These are phyloP conservation scores for Xylariaceae sp. DNA, from an alignment of 2,329 filamentous ascomycete genomes.

Conservation along the genomic window DNA sequence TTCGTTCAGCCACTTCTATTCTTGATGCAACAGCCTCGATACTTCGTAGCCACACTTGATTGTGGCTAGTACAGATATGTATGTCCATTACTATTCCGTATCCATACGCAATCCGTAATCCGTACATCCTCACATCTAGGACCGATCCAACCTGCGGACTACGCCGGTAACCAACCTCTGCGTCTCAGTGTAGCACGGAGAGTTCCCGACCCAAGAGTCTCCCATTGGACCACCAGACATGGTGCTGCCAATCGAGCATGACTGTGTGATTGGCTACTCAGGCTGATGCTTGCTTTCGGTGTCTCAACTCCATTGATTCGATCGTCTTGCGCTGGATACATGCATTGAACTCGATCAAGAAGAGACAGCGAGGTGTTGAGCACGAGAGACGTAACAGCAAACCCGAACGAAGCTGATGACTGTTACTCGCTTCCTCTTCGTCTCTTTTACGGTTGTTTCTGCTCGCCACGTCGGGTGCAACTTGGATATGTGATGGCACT, in stretches of 20 bases:
- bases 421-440: background rate
- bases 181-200: background rate
- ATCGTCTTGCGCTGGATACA: constrained; percentile 14
- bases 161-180: background rate
- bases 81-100: too few relatives aligned
- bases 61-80: too few relatives aligned
- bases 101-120: background rate
- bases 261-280: constrained; percentile 7
- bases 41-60: too few relatives aligned
- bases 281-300: constrained; percentile 8
- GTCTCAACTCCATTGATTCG: constrained; percentile 13
- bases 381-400: background rate
- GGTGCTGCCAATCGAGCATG: background rate
- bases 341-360: constrained; percentile 18
- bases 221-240: background rate
- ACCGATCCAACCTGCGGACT: background rate
- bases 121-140: background rate
- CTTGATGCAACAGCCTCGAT: too few relatives aligned
- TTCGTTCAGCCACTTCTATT: too few relatives aligned
- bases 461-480: too few relatives aligned
- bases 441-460: too few relatives aligned
- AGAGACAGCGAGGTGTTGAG: constrained; percentile 1
- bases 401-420: background rate
- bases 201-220: background rate
- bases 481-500: background rate